Evolutionary conservation across 306 rosid species (phyloP), one percentile per base, ranked within the genome.

Genomic region (Hippophae gyantsensis): DNA sequence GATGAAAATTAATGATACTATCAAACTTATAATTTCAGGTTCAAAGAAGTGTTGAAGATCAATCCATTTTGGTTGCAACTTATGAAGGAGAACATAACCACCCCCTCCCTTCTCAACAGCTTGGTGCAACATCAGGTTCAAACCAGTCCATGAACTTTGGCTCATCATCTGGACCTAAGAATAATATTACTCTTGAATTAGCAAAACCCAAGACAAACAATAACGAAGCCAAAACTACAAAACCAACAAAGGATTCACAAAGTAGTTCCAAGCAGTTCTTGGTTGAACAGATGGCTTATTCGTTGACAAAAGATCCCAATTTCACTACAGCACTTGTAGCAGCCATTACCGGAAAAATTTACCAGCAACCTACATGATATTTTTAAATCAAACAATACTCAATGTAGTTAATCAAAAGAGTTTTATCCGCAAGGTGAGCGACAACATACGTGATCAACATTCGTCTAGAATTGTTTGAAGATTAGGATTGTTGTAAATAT

Each of bases 31-130:
- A 3, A 42, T 42, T 46, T 74, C 74, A 93, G 99, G 97, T 93
- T 10, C 99, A 93, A 71, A 86, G 97, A 86, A 93, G 95, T 66
- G 87, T 74, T 9, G 97, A 93, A 9, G 99, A 93, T 79, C 99
- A 93, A 68, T 82, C 92, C 5, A 23, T 88, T 48, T 59, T 93
- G 42, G 97, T 88, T 43, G 97, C 97, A 46, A 93, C 99, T 54
- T 93, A 93, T 60, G 97, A 93, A 84, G 99, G 99, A 7, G 99
- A 88, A 70, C 99, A 93, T 70, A 93, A 86, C 70, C 99, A 93
- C 69, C 79, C 94, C 6, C 76, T 67, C 45, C 76, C 86, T 47
- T 62, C 81, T 60, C 95, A 68, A 47, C 53, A 32, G 38, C 38
- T 73, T 13, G 95, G 86, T 27, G 76, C 82, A 43, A 74, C 84